Evolutionary conservation across 2,329 filamentous ascomycete species (phyloP), one percentile per base, ranked within the genome.

Genomic region (Botryotinia globosa): DNA sequence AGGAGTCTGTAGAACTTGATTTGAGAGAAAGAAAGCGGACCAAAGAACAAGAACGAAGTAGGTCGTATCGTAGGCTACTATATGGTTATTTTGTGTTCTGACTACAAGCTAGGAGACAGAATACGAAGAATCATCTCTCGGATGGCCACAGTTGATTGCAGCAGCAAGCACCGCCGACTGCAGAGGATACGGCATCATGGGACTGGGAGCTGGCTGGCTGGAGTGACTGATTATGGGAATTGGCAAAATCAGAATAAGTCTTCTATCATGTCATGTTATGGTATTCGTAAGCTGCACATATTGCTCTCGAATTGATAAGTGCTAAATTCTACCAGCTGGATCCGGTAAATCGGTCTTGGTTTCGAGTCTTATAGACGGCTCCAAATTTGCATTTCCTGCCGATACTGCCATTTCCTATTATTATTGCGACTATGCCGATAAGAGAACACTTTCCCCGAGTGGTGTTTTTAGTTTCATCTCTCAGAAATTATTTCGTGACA

Each of bases 341-440:
- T 69, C 48, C 8, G 51, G 66, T 6, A 69, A 69, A 69, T 69
- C 66, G 39, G 66, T 69, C 7, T 42, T 58, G 9, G 51, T 58
- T 3, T 69, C 66, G 10, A 59, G 34, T 14, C 51, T 59, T 10
- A 69, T 69, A 7, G 66, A 58, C 32, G 34, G 29, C 6, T 58
- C 22, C 16, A n/a, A 59, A 37, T 3, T n/a, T 0, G 9, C 9
- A n/a, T 20, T 51, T 39, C 25, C 44, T 51, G 32, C 29, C 34
- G 32, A 54, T 0, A 16, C 25, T 54, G 5, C 48, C 25, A n/a
- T 54, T 54, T 68, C 66, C 34, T 59, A 59, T 45, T 72, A 73
- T 51, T 74, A 74, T 56, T 74, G 74, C 16, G 72, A 74, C 62
- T 70, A 73, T 58, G 74, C 74, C 2, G 74, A 74, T 7, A 73